A percentile compares a stretch with the other conserved stretches of the same genome.
These are phyloP conservation scores for Colletotrichum lentis DNA, from an alignment of 2,329 filamentous ascomycete genomes.

Conservation along the genomic window DNA sequence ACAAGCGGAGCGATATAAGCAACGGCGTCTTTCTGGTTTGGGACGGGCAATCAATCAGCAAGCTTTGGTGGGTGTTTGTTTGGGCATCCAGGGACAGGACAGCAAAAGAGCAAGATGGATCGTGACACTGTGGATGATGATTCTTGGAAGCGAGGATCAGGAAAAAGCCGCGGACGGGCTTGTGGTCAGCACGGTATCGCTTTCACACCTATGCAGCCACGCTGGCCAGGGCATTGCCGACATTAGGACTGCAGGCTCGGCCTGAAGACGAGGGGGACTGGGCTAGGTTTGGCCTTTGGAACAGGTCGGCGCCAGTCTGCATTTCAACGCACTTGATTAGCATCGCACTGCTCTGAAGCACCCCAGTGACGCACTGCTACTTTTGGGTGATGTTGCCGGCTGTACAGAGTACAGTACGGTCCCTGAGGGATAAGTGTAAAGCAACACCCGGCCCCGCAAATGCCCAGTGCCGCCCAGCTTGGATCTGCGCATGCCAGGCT, in stretches of 20 bases:
- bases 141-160: not conserved
- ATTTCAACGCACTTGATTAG: constrained; percentile 12
- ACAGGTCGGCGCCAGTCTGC: constrained; percentile 23
- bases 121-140: constrained; percentile 5
- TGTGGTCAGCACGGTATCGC: constrained; percentile 11
- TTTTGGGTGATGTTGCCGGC: too few relatives aligned
- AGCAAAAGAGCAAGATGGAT: constrained; percentile 13
- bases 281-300: constrained; percentile 19
- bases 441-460: too few relatives aligned
- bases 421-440: too few relatives aligned
- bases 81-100: constrained; percentile 24
- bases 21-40: constrained; percentile 34
- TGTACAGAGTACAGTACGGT: too few relatives aligned
- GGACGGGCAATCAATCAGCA: constrained; percentile 24
- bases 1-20: constrained; percentile 4
- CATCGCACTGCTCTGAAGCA: not conserved
- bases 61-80: constrained; percentile 20
- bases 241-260: constrained; percentile 18
- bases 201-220: not conserved
- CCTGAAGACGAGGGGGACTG: constrained; percentile 3
- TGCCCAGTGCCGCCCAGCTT: not conserved
- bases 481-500: not conserved
- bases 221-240: constrained; percentile 7
- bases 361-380: not conserved
- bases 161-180: constrained; percentile 2